Base-by-base conservation (phyloP, 2,329 filamentous ascomycete species). In the Colletotrichum simmondsii region DNA sequence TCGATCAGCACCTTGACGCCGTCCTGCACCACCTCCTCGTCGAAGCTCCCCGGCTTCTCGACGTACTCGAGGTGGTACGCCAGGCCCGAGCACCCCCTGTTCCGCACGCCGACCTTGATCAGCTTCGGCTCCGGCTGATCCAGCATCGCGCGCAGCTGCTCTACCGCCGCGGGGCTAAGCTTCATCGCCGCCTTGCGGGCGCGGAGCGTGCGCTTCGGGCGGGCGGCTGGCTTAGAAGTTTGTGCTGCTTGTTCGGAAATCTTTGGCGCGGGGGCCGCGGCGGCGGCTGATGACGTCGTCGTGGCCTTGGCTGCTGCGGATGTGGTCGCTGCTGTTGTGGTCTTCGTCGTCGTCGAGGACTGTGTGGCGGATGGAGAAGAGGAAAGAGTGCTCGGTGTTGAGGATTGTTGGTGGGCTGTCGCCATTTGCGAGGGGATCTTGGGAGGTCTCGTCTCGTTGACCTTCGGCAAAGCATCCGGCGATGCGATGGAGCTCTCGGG, bases 61-160 rank as follows among this genome's bases (percentile, higher is more conserved):
- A 98, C 96, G 78, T 96, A 99, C 83, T 98, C 95, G 32, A 99
- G 87, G 80, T 98, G 92, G 81, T 99, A 99, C 37, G 95, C 93
- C 76, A 98, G 86, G 19, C 97, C 97, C 65, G 95, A 98, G 83
- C 97, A 99, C 11, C 97, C 97, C 76, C 95, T 90, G 83, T 98
- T 98, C 82, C 93, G 95, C 74, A 98, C 97, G 14, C 97, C 95
- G 6, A 99, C 94, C 78, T 97, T 92, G 81, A 99, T 98, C 76
- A 98, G 88, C 85, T 98, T 97, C 2, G 95, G 95, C 30, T 97
- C 92, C 0, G 97, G 97, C 78, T 95, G 92, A 74, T 95, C 91
- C 7, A 98, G 89, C 49, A 99, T 85, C 22, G 89, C 87, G 71
- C 91, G 91, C 42, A 99, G 87, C 78, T 97, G 95, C 59, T 92